Percentiles rank a stretch among this genome's conserved stretches.
Conservation (phyloP, 192 early-diverging fungal genomes). For the Entomortierella parvispora region DNA sequence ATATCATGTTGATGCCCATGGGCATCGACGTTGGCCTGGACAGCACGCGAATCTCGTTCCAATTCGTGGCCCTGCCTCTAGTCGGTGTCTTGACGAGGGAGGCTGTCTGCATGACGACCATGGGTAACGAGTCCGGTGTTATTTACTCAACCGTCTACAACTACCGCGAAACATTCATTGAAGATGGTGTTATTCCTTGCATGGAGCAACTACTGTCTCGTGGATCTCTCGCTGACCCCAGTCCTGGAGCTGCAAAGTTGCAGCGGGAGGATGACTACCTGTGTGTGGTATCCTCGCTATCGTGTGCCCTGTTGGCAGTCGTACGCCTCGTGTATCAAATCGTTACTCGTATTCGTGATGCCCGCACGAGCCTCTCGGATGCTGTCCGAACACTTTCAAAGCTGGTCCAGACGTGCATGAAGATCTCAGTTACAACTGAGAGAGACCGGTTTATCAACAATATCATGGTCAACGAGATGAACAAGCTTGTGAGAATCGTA, state of each 20-base stretch:
- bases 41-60: slow-evolving; percentile 31
- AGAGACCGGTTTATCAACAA: slow-evolving; percentile 19
- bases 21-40: slow-evolving; percentile 25
- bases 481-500: slow-evolving; percentile 10
- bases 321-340: slow-evolving; percentile 48
- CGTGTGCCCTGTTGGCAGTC: slow-evolving; percentile 41
- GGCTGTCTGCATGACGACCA: slow-evolving; percentile 37
- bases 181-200: slow-evolving; percentile 33
- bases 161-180: slow-evolving; percentile 18
- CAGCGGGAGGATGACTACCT: slow-evolving; percentile 10
- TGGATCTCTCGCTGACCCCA: slow-evolving; percentile 28
- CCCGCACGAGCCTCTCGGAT: slow-evolving; percentile 12
- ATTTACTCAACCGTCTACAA: slow-evolving; percentile 47
- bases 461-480: slow-evolving; percentile 16
- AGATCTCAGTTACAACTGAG: background rate
- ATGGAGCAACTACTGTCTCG: slow-evolving; percentile 35
- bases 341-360: slow-evolving; percentile 38
- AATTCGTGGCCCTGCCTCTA: slow-evolving; percentile 50
- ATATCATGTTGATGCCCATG: slow-evolving; percentile 36
- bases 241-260: background rate
- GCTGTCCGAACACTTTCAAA: slow-evolving; percentile 8
- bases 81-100: slow-evolving; percentile 53
- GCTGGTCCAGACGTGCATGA: slow-evolving; percentile 1
- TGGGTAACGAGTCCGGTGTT: slow-evolving; percentile 30
- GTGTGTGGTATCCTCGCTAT: slow-evolving; percentile 15